phyloP scores from a whole-genome alignment of 2,329 filamentous ascomycete species.

The Xylaria sp. region DNA sequence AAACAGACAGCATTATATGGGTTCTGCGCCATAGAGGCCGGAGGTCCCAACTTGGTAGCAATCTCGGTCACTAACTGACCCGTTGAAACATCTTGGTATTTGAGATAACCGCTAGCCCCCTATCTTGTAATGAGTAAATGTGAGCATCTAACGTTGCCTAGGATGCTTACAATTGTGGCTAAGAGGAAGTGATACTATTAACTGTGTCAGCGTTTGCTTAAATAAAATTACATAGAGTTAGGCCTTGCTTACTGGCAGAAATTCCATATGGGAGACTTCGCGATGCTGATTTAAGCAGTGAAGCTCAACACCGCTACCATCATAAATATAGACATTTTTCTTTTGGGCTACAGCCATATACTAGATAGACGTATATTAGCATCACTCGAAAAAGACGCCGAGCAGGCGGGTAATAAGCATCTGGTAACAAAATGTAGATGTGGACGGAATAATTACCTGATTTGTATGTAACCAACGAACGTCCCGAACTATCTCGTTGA shows the following conservation, averaged over 20 bases:
- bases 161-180: slow-evolving; percentile 76
- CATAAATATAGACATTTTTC: slow-evolving; percentile 97
- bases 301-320: slow-evolving; percentile 81
- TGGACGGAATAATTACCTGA: slow-evolving; percentile 37
- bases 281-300: slow-evolving; percentile 91
- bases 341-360: slow-evolving; percentile 74
- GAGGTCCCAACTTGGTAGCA: slow-evolving; percentile 84
- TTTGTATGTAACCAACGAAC: slow-evolving; percentile 92
- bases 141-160: slow-evolving; percentile 3
- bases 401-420: not conserved
- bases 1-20: slow-evolving; percentile 92
- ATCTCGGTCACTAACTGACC: slow-evolving; percentile 89
- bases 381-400: not conserved
- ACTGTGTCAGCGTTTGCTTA: slow-evolving; percentile 9
- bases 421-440: not conserved
- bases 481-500: slow-evolving; percentile 90
- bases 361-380: slow-evolving; percentile 27
- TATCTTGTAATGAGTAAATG: slow-evolving; percentile 27
- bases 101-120: slow-evolving; percentile 58
- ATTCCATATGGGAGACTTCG: slow-evolving; percentile 94
- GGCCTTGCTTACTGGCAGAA: slow-evolving; percentile 35
- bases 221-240: not conserved
- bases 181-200: slow-evolving; percentile 86
- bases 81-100: slow-evolving; percentile 96
- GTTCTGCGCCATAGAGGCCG: slow-evolving; percentile 87